Base-by-base conservation (phyloP, 2,329 filamentous ascomycete genomes). In the Ophiosphaerella herpotricha region DNA sequence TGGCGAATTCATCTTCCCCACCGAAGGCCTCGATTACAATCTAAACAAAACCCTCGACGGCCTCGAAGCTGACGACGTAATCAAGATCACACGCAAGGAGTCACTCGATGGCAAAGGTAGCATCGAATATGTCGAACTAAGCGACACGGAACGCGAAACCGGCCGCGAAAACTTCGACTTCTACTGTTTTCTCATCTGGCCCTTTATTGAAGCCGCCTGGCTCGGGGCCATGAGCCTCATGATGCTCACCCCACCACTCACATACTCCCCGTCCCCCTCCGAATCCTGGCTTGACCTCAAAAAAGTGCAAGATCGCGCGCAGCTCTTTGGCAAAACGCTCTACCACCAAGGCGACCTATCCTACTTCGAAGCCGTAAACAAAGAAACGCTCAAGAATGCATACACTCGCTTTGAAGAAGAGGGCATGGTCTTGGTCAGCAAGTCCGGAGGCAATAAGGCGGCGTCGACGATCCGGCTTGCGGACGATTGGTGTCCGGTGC, bases 141-240 rank as follows among this genome's bases (percentile, higher is more conserved):
- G 89, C 14, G 84, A 89, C 5, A 76, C 82, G 3, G 94, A 99
- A 72, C 82, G 92, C 14, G 80, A 82, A 26, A 85, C 83, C 6
- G 94, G 94, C 1, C 81, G 93, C 33, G 94, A 99, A 73, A 97
- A 97, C 65, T 99, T 89, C 66, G 94, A 99, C 69, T 99, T 99
- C 74, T 97, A 97, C 76, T 97, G 93, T 76, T 99, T 97, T 80
- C 77, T 99, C 16, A 91, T 99, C 56, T 99, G 94, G 94, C 94
- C 94, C 0, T 99, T 99, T 62, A 92, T 97, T 59, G 94, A 99
- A 74, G 89, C 92, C 0, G 88, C 84, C 44, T 99, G 94, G 94
- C 82, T 99, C 1, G 92, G 91, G 9, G 89, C 91, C 0, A 88
- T 97, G 0, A 91, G 89, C 0, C 79, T 97, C 0, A 87, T 96